Evolutionary conservation across 2,329 filamentous ascomycete genomes (phyloP).

Genomic region (Colletotrichum cereale): DNA sequence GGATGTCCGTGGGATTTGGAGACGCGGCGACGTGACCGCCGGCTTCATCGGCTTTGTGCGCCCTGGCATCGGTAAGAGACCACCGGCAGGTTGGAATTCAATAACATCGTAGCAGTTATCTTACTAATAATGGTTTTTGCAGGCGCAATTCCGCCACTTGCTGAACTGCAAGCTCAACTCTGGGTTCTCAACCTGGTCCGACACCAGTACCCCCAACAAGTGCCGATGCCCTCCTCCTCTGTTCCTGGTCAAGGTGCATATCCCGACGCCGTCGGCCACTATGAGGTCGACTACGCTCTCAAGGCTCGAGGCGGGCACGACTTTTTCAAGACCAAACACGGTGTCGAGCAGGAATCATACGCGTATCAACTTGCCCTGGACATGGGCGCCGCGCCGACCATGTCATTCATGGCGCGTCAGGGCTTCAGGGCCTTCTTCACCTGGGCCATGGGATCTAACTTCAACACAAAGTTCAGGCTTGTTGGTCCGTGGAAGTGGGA

Average conservation of each 20-base stretch:
- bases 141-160: conserved; percentile 61
- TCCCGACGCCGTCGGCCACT: conserved; percentile 46
- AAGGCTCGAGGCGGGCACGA: conserved; percentile 51
- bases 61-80: conserved; percentile 54
- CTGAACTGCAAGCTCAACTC: conserved; percentile 62
- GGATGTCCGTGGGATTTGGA: conserved; percentile 67
- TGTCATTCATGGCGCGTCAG: conserved; percentile 50
- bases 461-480: conserved; percentile 63
- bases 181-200: conserved; percentile 59
- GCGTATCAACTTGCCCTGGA: conserved; percentile 63
- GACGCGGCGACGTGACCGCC: conserved; percentile 51
- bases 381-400: conserved; percentile 57
- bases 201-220: conserved; percentile 43
- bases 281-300: conserved; percentile 57
- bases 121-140: conserved; percentile 15
- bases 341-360: conserved; percentile 63
- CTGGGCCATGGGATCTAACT: conserved; percentile 63
- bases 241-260: conserved; percentile 18
- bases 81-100: too few species aligned
- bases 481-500: conserved; percentile 59
- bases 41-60: conserved; percentile 63
- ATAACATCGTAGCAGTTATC: too few species aligned
- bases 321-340: conserved; percentile 52
- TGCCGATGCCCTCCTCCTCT: conserved; percentile 29
- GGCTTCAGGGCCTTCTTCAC: conserved; percentile 54